Conservation (phyloP, 768 basidiomycete genomes). For the Dioszegia crocea region DNA sequence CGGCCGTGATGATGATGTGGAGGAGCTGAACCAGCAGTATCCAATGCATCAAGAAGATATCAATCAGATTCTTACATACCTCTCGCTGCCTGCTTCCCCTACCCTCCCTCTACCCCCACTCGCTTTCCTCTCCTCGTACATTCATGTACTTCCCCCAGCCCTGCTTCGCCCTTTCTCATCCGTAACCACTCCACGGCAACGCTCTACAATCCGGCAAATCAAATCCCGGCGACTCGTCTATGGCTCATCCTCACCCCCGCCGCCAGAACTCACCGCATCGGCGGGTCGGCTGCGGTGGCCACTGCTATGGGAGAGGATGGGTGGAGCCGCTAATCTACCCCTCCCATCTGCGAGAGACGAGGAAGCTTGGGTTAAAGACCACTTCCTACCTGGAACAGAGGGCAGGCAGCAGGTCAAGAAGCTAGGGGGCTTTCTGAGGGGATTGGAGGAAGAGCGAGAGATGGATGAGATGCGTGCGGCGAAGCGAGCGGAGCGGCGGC, state of each 20-base stretch:
- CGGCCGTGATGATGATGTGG: not conserved
- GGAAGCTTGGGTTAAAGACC: conserved; percentile 19
- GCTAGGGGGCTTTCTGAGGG: conserved; percentile 56
- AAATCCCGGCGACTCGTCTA: conserved; percentile 43
- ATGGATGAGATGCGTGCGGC: conserved; percentile 55
- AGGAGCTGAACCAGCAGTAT: not conserved
- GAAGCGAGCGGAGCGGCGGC: conserved; percentile 29
- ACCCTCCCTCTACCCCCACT: conserved; percentile 31
- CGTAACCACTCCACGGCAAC: conserved; percentile 30
- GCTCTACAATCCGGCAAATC: conserved; percentile 32
- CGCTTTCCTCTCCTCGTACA: conserved; percentile 28
- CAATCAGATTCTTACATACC: conserved; percentile 27
- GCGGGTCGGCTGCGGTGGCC: conserved; percentile 38
- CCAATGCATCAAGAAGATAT: conserved; percentile 16
- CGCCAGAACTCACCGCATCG: not conserved
- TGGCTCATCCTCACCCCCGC: conserved; percentile 12
- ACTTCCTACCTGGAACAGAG: conserved; percentile 25
- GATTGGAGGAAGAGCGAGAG: conserved; percentile 56
- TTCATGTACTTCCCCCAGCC: conserved; percentile 28
- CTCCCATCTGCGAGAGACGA: conserved; percentile 20
- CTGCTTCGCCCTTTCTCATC: conserved; percentile 23
- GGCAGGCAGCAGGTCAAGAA: conserved; percentile 37
- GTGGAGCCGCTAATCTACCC: conserved; percentile 24
- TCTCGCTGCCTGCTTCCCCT: conserved; percentile 25
- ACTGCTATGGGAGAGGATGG: conserved; percentile 44